Conservation (phyloP, 805 yeast species). For the Kuraishia hungarica region DNA sequence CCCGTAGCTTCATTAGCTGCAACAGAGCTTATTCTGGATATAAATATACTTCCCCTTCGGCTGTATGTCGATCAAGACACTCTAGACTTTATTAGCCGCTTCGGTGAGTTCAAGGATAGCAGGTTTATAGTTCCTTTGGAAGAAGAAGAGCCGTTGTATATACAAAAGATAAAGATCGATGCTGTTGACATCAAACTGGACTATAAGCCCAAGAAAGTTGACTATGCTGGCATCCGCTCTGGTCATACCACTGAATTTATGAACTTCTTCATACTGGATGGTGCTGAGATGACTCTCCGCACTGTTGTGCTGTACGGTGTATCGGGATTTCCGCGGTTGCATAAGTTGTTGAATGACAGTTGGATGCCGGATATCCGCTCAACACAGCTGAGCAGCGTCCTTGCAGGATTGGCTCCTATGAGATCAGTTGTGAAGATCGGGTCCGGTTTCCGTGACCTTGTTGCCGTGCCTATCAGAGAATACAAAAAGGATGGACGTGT, state of each 20-base stretch:
- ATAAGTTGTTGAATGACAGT: slow-evolving; percentile 44
- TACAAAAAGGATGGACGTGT: slow-evolving; percentile 66
- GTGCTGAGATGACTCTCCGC: slow-evolving; percentile 62
- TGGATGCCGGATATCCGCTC: slow-evolving; percentile 87
- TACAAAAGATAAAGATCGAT: slow-evolving; percentile 60
- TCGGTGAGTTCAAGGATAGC: slow-evolving; percentile 69
- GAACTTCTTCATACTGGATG: slow-evolving; percentile 85
- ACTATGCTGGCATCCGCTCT: slow-evolving; percentile 74
- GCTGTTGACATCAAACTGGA: slow-evolving; percentile 63
- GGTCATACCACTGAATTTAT: slow-evolving; percentile 83
- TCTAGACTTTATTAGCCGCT: slow-evolving; percentile 71
- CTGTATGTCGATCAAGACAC: slow-evolving; percentile 92
- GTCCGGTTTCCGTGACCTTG: slow-evolving; percentile 64
- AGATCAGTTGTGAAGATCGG: slow-evolving; percentile 72
- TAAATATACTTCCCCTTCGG: slow-evolving; percentile 62
- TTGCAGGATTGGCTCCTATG: slow-evolving; percentile 81
- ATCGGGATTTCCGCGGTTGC: slow-evolving; percentile 60
- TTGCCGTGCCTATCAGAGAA: slow-evolving; percentile 67
- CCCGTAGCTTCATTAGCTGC: slow-evolving; percentile 61
- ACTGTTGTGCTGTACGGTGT: slow-evolving; percentile 65
- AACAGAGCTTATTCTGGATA: slow-evolving; percentile 50
- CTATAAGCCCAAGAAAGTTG: slow-evolving; percentile 86
- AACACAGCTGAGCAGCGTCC: slow-evolving; percentile 73
- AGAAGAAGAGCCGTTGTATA: slow-evolving; percentile 55
- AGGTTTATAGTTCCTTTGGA: slow-evolving; percentile 54